A percentile compares a stretch with the other conserved stretches of the same genome.
These are phyloP conservation scores for Pythium scleroteichum DNA, from an alignment of 352 stramenopile genomes.

Conservation along the genomic window DNA sequence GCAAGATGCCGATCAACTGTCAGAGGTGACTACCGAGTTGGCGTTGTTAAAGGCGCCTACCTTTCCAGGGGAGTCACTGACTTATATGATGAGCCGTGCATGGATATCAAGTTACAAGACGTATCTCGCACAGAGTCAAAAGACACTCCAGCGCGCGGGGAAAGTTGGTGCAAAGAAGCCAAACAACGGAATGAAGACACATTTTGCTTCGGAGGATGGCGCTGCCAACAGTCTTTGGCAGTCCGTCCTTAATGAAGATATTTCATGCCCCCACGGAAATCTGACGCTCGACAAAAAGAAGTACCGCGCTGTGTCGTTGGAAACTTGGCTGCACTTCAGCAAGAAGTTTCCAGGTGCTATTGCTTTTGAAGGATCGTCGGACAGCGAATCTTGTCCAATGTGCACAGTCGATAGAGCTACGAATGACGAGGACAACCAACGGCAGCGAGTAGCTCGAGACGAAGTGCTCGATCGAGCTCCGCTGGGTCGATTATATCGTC, in stretches of 20 bases:
- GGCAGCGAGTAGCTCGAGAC: constrained; percentile 53
- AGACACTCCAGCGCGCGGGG: constrained; percentile 35
- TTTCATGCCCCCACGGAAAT: constrained; percentile 69
- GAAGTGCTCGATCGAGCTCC: constrained; percentile 55
- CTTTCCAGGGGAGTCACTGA: constrained; percentile 22
- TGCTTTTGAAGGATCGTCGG: constrained; percentile 36
- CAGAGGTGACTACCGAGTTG: constrained; percentile 49
- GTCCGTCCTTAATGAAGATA: constrained; percentile 65
- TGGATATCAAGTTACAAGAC: constrained; percentile 79
- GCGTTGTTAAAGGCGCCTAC: constrained; percentile 51
- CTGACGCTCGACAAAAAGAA: constrained; percentile 68
- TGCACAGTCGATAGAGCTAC: constrained; percentile 53
- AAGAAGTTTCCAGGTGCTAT: constrained; percentile 48
- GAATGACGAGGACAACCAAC: constrained; percentile 47
- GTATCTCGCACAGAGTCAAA: constrained; percentile 52
- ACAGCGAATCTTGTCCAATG: constrained; percentile 43
- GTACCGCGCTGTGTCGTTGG: constrained; percentile 48
- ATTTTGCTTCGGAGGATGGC: constrained; percentile 18
- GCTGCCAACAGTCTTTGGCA: constrained; percentile 35
- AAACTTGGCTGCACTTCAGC: constrained; percentile 68
- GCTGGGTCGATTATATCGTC: constrained; percentile 55
- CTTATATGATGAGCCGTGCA: constrained; percentile 63
- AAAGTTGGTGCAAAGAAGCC: constrained; percentile 31
- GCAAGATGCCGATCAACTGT: constrained; percentile 50
- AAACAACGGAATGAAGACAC: constrained; percentile 26